phyloP scores from a whole-genome alignment of 805 yeast genomes.

The Yarrowia alimentaria region DNA sequence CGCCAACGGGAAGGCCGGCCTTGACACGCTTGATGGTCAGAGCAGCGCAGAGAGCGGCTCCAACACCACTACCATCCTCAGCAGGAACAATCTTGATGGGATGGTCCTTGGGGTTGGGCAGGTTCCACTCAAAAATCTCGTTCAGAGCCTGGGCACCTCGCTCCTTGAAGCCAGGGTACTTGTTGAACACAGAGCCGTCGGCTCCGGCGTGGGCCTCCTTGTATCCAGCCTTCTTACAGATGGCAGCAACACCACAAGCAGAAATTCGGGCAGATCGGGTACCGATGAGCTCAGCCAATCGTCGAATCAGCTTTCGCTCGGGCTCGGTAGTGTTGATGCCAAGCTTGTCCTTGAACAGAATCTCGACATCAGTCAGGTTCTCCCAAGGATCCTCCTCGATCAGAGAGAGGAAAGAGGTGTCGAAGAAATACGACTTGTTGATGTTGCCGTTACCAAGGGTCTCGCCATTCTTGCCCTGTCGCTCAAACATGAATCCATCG shows the following conservation, averaged over 20 bases:
- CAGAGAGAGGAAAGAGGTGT: conserved; percentile 82
- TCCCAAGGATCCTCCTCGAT: conserved; percentile 89
- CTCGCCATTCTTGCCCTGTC: conserved; percentile 23
- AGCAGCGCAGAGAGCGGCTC: conserved; percentile 98
- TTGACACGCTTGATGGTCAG: conserved; percentile 77
- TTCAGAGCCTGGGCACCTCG: conserved; percentile 85
- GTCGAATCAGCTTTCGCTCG: conserved; percentile 80
- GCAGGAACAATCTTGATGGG: conserved; percentile 88
- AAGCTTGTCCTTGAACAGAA: conserved; percentile 59
- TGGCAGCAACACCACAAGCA: conserved; percentile 93
- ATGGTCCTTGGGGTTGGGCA: conserved; percentile 51
- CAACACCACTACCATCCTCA: conserved; percentile 98
- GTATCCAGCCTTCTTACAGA: conserved; percentile 80
- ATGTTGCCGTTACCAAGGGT: conserved; percentile 44
- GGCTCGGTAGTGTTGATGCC: conserved; percentile 63
- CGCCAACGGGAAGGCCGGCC: conserved; percentile 50
- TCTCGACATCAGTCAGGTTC: conserved; percentile 72
- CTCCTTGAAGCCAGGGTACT: conserved; percentile 86
- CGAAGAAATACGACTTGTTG: conserved; percentile 67
- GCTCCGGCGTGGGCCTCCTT: conserved; percentile 80
- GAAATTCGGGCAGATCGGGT: conserved; percentile 90
- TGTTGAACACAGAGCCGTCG: conserved; percentile 94
- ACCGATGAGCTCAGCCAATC: conserved; percentile 82
- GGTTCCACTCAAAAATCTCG: conserved; percentile 83
- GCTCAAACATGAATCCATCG: conserved; percentile 69